These are phyloP conservation scores for Ogataea nitratoaversa DNA, from an alignment of 805 yeast species.

Conservation along the genomic window DNA sequence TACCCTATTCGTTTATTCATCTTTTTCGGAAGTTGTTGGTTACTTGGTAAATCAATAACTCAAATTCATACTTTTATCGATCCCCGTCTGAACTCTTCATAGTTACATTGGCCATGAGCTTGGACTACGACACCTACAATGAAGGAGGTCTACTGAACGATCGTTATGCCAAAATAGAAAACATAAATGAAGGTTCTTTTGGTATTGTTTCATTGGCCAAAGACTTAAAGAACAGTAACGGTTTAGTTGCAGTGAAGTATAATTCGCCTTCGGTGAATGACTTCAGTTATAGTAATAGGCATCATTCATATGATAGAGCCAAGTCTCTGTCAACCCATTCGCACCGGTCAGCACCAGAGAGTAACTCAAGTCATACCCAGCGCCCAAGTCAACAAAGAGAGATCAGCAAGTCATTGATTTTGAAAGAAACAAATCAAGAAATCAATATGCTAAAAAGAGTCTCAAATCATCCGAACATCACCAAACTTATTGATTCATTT, in stretches of 20 bases:
- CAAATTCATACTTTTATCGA: no score
- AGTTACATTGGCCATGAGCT: constrained; percentile 22
- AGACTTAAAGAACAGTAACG: constrained; percentile 45
- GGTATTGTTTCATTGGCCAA: constrained; percentile 88
- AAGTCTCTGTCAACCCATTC: constrained; percentile 10
- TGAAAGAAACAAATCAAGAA: constrained; percentile 63
- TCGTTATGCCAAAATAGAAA: constrained; percentile 64
- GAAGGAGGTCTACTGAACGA: constrained; percentile 47
- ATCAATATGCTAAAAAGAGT: constrained; percentile 59
- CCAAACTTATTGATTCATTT: constrained; percentile 44
- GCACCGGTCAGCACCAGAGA: no score
- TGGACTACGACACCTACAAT: constrained; percentile 27
- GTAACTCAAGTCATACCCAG: constrained; percentile 9
- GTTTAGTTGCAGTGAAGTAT: constrained; percentile 80
- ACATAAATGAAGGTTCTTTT: constrained; percentile 87
- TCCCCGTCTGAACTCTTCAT: no score
- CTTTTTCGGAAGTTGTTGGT: no score
- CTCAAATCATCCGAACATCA: constrained; percentile 49
- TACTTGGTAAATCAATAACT: no score
- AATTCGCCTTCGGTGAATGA: constrained; percentile 56
- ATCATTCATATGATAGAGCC: constrained; percentile 11
- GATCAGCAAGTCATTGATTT: constrained; percentile 32
- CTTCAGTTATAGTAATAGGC: constrained; percentile 25
- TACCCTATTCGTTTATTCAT: no score
- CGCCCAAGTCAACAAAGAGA: neutral